Base-by-base conservation (phyloP, 345 rosid genomes). In the Brassica nigra region DNA sequence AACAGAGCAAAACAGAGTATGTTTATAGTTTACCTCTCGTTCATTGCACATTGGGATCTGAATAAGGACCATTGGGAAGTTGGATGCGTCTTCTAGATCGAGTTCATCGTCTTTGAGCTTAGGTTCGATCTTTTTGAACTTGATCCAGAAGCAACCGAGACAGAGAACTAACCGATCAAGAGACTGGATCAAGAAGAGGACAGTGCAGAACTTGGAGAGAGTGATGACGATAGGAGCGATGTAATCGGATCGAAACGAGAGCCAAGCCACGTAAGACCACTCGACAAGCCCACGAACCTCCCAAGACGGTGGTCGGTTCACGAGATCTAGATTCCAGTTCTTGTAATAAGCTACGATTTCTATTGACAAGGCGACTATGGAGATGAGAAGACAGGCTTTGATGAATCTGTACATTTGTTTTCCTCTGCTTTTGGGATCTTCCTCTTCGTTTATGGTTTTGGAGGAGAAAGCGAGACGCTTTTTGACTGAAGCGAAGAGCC, bases 21-120 rank as follows among this genome's bases (percentile, higher is more conserved):
- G 5, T 47, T 69, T 73, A 4, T 5, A 68, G 54, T 27, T 8
- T 80, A 90, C 97, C 95, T 93, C 98, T 83, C 90, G 81, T 65
- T 94, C 98, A 69, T 94, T 94, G 89, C 97, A 91, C 98, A 94
- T 94, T 9, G 98, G 98, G 83, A 94, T 94, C 89, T 94, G 98
- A 81, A 94, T 87, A 75, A 94, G 92, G 70, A 94, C 97, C 97
- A 86, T 94, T 3, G 98, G 98, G 75, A 88, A 89, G 70, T 70
- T 82, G 5, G 86, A 82, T 10, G 84, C 73, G 55, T 93, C 91
- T 78, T 93, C 97, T 3, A 86, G 36, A 69, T 91, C 95, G 73
- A 67, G 75, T 55, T 74, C 85, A 2, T 83, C 91, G 0, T 58
- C 92, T 15, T 82, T 83, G 14, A 90, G 78, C 80, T 57, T 74